A percentile compares a stretch with the other conserved stretches of the same genome.
Conservation (phyloP, 2,329 filamentous ascomycete genomes). For the Talaromyces rugulosus region DNA sequence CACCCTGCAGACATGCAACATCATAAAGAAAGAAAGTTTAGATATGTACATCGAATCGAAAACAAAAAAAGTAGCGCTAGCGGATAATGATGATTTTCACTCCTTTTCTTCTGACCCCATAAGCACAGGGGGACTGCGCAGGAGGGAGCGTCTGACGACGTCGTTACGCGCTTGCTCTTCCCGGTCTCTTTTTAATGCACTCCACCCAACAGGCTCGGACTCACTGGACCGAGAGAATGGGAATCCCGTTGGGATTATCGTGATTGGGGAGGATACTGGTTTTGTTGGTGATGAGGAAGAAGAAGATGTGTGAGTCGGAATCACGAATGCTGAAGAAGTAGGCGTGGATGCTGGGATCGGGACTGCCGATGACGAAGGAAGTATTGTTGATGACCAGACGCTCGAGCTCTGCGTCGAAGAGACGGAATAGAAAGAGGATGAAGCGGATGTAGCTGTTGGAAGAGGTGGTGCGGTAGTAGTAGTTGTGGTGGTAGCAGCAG, state of each 20-base stretch:
- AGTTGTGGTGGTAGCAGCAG: background rate
- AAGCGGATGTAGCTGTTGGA: background rate
- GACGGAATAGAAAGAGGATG: background rate
- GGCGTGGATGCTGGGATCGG: background rate
- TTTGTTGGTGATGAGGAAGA: background rate
- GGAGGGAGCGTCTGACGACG: background rate
- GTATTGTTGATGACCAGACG: background rate
- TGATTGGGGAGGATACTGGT: background rate
- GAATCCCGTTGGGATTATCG: background rate
- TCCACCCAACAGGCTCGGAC: background rate
- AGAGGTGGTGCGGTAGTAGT: background rate
- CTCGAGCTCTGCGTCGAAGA: background rate
- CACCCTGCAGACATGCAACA: background rate
- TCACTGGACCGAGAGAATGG: background rate
- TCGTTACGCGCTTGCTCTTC: background rate
- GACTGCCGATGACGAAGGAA: background rate
- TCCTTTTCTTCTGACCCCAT: background rate
- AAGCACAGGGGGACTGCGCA: background rate
- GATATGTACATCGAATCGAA: constrained; percentile 9
- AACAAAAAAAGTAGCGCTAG: background rate
- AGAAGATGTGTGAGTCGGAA: background rate
- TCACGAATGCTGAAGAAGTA: background rate
- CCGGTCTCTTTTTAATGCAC: background rate
- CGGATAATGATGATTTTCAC: background rate
- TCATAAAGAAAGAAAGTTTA: background rate